Percentiles rank a stretch among this genome's conserved stretches.
phyloP scores from a whole-genome alignment of 768 basidiomycete genomes.

The Wakefieldia striispora region DNA sequence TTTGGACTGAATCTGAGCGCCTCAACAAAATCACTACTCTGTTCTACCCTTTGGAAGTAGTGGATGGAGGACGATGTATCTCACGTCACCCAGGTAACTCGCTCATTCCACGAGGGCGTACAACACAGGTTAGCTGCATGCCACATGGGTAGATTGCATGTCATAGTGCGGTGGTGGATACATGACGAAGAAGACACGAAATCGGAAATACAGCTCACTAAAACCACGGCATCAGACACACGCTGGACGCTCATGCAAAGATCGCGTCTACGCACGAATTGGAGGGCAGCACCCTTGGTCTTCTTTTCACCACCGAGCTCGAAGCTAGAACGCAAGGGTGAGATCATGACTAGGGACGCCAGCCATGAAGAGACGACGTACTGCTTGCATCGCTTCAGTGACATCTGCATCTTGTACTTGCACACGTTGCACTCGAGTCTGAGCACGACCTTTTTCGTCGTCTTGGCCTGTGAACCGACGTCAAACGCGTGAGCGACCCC shows the following conservation, averaged over 20 bases:
- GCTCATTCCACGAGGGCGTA: neutral
- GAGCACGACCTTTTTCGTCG: slow-evolving; percentile 99
- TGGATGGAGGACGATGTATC: too few relatives aligned
- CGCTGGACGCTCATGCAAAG: neutral
- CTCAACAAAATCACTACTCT: too few relatives aligned
- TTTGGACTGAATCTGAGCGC: too few relatives aligned
- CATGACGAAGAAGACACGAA: slow-evolving; percentile 21
- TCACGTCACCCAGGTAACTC: too few relatives aligned
- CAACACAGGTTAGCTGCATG: slow-evolving; percentile 12
- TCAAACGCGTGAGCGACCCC: neutral
- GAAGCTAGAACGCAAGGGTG: slow-evolving; percentile 55
- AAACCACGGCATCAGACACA: slow-evolving; percentile 4
- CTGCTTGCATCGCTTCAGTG: slow-evolving; percentile 99
- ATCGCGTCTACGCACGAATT: slow-evolving; percentile 65
- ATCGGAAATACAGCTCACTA: slow-evolving; percentile 24
- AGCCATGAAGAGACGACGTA: slow-evolving; percentile 40
- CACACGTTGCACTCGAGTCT: slow-evolving; percentile 96
- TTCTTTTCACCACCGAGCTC: slow-evolving; percentile 99
- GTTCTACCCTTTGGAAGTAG: too few relatives aligned
- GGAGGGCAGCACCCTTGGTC: slow-evolving; percentile 95
- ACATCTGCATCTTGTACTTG: slow-evolving; percentile 97
- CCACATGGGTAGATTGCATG: slow-evolving; percentile 22
- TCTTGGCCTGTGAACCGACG: slow-evolving; percentile 70
- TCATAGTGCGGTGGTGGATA: slow-evolving; percentile 24
- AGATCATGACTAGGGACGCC: neutral